Evolutionary conservation across 1,139 yeast genomes (phyloP).

Genomic region (Nadsonia commutata): DNA sequence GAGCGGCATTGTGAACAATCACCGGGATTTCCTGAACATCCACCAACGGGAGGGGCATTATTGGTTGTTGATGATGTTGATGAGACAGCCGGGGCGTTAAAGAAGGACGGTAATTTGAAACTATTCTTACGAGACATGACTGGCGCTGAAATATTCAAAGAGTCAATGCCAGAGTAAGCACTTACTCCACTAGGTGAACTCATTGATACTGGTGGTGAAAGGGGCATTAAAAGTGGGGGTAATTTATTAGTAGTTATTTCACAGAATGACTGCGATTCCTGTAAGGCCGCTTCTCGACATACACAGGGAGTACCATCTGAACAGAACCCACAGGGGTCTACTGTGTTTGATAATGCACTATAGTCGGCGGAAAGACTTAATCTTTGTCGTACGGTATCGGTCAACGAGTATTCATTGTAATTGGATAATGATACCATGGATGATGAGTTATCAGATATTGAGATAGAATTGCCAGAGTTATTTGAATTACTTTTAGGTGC

Average conservation of each 20-base stretch:
- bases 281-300: slow-evolving; percentile 42
- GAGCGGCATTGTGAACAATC: slow-evolving; percentile 70
- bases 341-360: slow-evolving; percentile 30
- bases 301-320: slow-evolving; percentile 87
- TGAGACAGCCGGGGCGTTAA: no score
- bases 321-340: slow-evolving; percentile 85
- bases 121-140: slow-evolving; percentile 1
- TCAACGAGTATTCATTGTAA: slow-evolving; percentile 1
- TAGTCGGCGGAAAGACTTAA: background rate
- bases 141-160: slow-evolving; percentile 7
- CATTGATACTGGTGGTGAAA: slow-evolving; percentile 8
- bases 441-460: background rate
- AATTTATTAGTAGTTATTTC: slow-evolving; percentile 9
- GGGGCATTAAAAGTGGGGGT: slow-evolving; percentile 7
- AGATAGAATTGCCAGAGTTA: slow-evolving; percentile 1
- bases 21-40: slow-evolving; percentile 84
- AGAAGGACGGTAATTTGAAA: slow-evolving; percentile 6
- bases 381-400: slow-evolving; percentile 2
- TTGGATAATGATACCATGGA: background rate
- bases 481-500: slow-evolving; percentile 9
- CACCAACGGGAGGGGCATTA: slow-evolving; percentile 16
- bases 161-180: slow-evolving; percentile 15
- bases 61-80: slow-evolving; percentile 39
- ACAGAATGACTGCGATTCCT: slow-evolving; percentile 7
- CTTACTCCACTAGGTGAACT: slow-evolving; percentile 7